These are phyloP conservation scores for Avena insularis DNA, from an alignment of 176 grass and related monocot genomes.

Conservation along the genomic window DNA sequence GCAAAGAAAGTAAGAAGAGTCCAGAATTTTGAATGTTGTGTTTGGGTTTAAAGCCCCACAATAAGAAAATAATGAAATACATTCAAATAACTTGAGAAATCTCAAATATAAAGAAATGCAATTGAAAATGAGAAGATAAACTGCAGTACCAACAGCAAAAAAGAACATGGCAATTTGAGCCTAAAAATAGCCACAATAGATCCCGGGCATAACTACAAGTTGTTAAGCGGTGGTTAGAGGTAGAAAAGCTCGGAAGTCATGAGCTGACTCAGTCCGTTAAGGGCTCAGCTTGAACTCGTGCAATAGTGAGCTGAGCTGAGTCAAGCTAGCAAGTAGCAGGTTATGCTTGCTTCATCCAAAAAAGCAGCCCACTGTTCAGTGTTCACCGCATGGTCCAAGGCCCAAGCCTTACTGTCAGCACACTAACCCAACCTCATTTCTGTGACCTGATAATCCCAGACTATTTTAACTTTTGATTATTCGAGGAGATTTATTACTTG, in stretches of 20 bases:
- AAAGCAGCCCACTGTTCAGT: neutral
- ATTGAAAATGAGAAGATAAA: neutral
- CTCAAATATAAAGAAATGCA: neutral
- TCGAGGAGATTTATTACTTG: neutral
- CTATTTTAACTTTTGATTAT: neutral
- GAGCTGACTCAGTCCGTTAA: neutral
- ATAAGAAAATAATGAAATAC: constrained; percentile 21
- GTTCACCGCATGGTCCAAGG: neutral
- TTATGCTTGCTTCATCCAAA: neutral
- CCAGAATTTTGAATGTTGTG: neutral
- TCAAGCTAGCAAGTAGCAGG: neutral
- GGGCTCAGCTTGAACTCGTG: neutral
- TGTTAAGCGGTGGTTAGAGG: neutral
- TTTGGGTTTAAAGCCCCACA: constrained; percentile 22
- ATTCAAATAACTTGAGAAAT: constrained; percentile 14
- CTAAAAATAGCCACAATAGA: constrained; percentile 10
- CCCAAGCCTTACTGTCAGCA: neutral
- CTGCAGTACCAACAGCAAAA: neutral
- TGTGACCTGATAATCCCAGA: neutral
- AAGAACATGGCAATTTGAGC: constrained; percentile 6
- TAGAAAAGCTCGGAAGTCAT: neutral
- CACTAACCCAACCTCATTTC: neutral
- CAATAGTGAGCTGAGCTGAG: neutral
- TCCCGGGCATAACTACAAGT: neutral
- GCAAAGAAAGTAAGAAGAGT: neutral